Evolutionary conservation across 371 early-diverging fungal species (phyloP), one percentile per base, ranked within the genome.

Genomic region (Capillidium heterosporum): DNA sequence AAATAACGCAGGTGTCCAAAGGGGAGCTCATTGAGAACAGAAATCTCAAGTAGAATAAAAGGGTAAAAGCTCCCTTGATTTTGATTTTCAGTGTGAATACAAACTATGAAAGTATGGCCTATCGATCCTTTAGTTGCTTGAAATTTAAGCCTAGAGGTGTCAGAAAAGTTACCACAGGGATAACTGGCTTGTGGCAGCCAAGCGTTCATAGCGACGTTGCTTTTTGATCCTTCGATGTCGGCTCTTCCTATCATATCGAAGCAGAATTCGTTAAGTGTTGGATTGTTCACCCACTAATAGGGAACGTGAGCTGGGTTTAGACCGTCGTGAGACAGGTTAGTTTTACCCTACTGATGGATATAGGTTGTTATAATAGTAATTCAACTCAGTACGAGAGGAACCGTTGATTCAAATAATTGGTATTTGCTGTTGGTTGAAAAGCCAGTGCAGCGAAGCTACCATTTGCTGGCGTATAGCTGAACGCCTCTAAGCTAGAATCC

Each of bases 111-210:
- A 47, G 75, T 67, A 68, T 70, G 75, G 77, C 76, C 77, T 78
- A 77, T 72, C 69, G 73, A 75, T 76, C 77, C 76, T 75, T 71
- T 71, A 72, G 64, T 61, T 56, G 57, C 71, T 70, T 63, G 63
- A 64, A 63, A 68, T 67, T 65, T 73, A 61, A 67, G 69, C 61
- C 66, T 67, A 67, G 70, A 74, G 75, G 76, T 77, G 77, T 64
- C 72, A 71, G 75, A 76, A 77, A 76, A 78, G 76, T 78, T 78
- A 77, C 77, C 74, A 75, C 73, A 76, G 78, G 73, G 77, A 75
- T 75, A 76, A 77, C 76, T 76, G 75, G 74, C 74, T 75, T 77
- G 76, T 77, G 74, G 75, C 76, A 74, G 72, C 72, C 72, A 67
- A 80, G 72, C 73, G 73, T 68, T 73, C 76, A 72, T 72, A 78